phyloP scores from a whole-genome alignment of 352 stramenopile genomes.

The Aphanomyces euteiches region DNA sequence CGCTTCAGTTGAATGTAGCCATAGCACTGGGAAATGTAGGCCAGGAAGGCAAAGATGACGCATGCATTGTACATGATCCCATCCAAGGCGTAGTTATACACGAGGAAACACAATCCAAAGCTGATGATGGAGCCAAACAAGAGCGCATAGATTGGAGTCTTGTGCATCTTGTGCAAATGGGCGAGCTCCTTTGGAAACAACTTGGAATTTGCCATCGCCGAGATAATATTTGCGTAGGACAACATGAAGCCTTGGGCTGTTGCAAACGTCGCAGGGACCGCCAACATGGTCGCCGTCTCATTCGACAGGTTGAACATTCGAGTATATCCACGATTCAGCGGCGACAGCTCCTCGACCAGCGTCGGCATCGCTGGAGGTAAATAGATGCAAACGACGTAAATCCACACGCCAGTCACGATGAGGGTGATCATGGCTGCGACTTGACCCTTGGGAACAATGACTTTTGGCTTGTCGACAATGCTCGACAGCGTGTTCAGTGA shows the following conservation, averaged over 20 bases:
- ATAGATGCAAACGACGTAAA: constrained; percentile 12
- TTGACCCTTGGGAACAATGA: constrained; percentile 15
- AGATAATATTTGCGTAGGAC: constrained; percentile 50
- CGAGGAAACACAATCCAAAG: constrained; percentile 32
- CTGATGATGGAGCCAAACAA: constrained; percentile 33
- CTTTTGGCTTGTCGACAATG: constrained; percentile 11
- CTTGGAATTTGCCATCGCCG: constrained; percentile 43
- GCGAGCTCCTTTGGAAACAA: constrained; percentile 33
- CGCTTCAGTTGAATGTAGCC: constrained; percentile 37
- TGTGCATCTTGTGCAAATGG: constrained; percentile 23
- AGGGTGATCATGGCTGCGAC: constrained; percentile 18
- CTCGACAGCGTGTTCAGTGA: constrained; percentile 14
- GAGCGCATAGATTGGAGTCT: constrained; percentile 35
- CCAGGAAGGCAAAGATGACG: constrained; percentile 33
- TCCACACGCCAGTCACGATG: neutral
- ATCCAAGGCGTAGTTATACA: constrained; percentile 26
- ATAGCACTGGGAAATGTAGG: constrained; percentile 37
- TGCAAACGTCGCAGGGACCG: constrained; percentile 39
- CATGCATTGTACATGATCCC: constrained; percentile 34
- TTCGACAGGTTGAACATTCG: constrained; percentile 34
- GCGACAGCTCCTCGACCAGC: constrained; percentile 34
- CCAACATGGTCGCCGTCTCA: constrained; percentile 33
- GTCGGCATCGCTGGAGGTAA: constrained; percentile 30
- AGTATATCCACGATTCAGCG: constrained; percentile 36
- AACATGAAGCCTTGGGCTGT: constrained; percentile 47